A percentile compares a stretch with the other conserved stretches of the same genome.
Conservation (phyloP, 495 filamentous ascomycete species). For the Astrocystis sublimbata region DNA sequence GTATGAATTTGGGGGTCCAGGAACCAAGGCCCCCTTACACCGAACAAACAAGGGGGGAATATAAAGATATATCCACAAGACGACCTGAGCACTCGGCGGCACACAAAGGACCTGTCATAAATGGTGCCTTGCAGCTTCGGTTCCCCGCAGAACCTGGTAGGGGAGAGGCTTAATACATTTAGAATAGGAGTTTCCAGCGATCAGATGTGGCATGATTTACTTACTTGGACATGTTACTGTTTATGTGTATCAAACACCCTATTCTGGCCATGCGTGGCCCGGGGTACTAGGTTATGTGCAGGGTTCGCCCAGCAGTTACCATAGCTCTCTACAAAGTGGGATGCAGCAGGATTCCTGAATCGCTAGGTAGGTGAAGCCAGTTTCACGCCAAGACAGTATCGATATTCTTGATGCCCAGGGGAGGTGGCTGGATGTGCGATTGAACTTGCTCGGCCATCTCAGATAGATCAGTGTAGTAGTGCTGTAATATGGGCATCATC, state of each 20-base stretch:
- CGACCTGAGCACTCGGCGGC: not conserved
- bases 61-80: not conserved
- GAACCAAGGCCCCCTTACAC: not conserved
- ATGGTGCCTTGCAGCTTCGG: slow-evolving; percentile 6
- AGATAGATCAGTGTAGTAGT: too few species aligned
- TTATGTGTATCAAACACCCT: not conserved
- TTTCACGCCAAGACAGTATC: too few species aligned
- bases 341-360: not conserved
- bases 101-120: not conserved
- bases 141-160: not conserved
- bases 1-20: not conserved
- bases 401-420: too few species aligned
- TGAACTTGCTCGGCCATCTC: too few species aligned
- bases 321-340: not conserved
- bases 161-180: not conserved
- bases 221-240: too few species aligned
- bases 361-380: too few species aligned
- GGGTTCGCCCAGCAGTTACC: not conserved
- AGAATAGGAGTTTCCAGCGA: not conserved
- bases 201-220: not conserved
- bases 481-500: too few species aligned
- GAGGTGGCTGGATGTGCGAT: too few species aligned
- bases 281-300: not conserved
- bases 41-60: not conserved
- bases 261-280: not conserved